These are phyloP conservation scores for Diophrys sp. DNA, from an alignment of 73 alveolate genomes.

Conservation along the genomic window DNA sequence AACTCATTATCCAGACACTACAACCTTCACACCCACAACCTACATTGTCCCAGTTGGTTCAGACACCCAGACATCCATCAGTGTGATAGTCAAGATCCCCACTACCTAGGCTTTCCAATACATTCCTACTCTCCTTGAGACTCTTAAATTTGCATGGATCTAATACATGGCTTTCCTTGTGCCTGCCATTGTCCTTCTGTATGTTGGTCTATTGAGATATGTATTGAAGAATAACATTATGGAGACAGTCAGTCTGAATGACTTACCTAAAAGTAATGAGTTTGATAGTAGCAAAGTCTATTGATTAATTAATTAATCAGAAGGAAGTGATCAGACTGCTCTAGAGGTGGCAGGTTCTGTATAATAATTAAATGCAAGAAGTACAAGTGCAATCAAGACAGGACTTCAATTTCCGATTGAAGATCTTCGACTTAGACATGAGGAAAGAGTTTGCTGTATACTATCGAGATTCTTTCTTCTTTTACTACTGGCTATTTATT, in stretches of 20 bases:
- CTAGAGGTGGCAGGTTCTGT: no score
- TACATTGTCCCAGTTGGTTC: background rate
- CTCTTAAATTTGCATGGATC: slow-evolving; percentile 52
- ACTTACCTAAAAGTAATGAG: slow-evolving; percentile 6
- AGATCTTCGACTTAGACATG: no score
- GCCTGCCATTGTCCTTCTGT: slow-evolving; percentile 16
- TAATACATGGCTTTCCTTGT: slow-evolving; percentile 44
- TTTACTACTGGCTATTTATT: no score
- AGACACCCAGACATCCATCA: background rate
- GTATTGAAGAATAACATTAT: background rate
- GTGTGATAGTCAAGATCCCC: background rate
- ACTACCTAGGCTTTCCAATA: background rate
- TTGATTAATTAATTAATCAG: no score
- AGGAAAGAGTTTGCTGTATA: no score
- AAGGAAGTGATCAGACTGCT: no score
- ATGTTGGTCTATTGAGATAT: background rate
- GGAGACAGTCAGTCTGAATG: slow-evolving; percentile 2
- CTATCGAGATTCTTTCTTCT: no score
- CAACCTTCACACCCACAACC: background rate
- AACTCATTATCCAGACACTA: background rate
- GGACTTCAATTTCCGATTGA: no score
- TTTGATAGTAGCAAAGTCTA: no score
- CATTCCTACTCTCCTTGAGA: slow-evolving; percentile 46
- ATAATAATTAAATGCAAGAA: no score
- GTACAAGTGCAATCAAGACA: no score